These are phyloP conservation scores for Chlorociboria aeruginascens DNA, from an alignment of 495 filamentous ascomycete species.

Conservation along the genomic window DNA sequence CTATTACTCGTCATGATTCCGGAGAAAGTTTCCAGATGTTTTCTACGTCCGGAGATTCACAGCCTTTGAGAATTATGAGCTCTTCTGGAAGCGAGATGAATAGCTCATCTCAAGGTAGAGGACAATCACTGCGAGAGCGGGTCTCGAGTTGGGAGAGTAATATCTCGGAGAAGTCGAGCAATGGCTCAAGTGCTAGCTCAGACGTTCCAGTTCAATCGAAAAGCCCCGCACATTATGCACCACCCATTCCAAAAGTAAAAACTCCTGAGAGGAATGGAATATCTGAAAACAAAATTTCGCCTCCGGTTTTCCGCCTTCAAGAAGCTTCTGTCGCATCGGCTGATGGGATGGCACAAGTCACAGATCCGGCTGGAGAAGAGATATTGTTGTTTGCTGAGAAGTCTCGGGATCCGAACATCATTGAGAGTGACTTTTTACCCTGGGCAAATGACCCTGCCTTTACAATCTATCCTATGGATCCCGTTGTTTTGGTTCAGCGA, in stretches of 20 bases:
- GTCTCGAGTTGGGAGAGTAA: slow-evolving; percentile 17
- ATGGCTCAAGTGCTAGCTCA: slow-evolving; percentile 12
- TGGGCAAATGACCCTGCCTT: slow-evolving; percentile 34
- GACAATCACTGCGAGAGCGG: slow-evolving; percentile 7
- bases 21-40: slow-evolving; percentile 76
- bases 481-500: slow-evolving; percentile 33
- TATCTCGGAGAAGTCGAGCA: not conserved
- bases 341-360: not conserved
- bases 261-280: not conserved
- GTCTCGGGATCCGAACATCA: slow-evolving; percentile 23
- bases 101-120: not conserved
- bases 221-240: slow-evolving; percentile 1
- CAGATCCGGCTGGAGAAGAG: not conserved
- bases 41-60: slow-evolving; percentile 55
- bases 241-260: not conserved
- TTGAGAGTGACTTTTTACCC: slow-evolving; percentile 37
- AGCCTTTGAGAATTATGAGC: slow-evolving; percentile 25
- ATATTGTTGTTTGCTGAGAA: not conserved
- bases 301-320: slow-evolving; percentile 11
- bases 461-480: slow-evolving; percentile 29
- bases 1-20: slow-evolving; percentile 51
- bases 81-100: slow-evolving; percentile 25
- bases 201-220: slow-evolving; percentile 5
- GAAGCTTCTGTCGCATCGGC: slow-evolving; percentile 8
- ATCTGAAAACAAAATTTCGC: not conserved